Evolutionary conservation across 176 grass and related monocot species (phyloP), one percentile per base, ranked within the genome.

Genomic region (Saccharum officinarum): DNA sequence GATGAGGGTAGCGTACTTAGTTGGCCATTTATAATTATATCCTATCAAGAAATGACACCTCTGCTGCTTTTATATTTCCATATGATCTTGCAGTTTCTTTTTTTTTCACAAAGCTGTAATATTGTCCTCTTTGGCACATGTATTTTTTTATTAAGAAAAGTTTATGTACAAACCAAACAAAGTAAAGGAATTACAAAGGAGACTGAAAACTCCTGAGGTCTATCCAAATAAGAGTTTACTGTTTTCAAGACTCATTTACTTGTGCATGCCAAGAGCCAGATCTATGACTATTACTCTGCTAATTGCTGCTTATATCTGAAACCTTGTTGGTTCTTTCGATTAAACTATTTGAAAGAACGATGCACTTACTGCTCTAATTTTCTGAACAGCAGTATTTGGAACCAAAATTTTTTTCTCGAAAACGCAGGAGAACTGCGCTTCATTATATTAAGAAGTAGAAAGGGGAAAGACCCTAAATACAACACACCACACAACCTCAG

Each of bases 51-150:
- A 66, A 57, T 84, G 0, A 40, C 49, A 45, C 20, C 67, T 76
- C 17, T 77, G 44, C 55, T 81, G 42, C 44, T 72, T 73, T 38
- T 54, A 25, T 67, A n/a, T 65, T 83, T 61, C 8, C 22, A 25
- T 61, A 25, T 25, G 25, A 61, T 61, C 22, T 23, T 61, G n/a
- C 57, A 61, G 22, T 61, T 18, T 17, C 3, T 16, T 49, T 49
- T 49, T 50, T 49, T 28, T 28, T n/a, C n/a, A n/a, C 28, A 60
- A 60, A 60, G 2, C 22, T 60, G 20, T 60, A 60, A 60, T 23
- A 60, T 57, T 57, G 54, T n/a, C 54, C 7, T 57, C 8, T 60
- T 60, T 22, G 0, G 55, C 55, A 60, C 55, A 60, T 28, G 28
- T 60, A 18, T 23, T 57, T 57, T 60, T 60, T 60, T 60, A 10